Percentiles rank a stretch among this genome's conserved stretches.
Conservation (phyloP, 805 yeast genomes). For the Wickerhamomyces rabaulensis region DNA sequence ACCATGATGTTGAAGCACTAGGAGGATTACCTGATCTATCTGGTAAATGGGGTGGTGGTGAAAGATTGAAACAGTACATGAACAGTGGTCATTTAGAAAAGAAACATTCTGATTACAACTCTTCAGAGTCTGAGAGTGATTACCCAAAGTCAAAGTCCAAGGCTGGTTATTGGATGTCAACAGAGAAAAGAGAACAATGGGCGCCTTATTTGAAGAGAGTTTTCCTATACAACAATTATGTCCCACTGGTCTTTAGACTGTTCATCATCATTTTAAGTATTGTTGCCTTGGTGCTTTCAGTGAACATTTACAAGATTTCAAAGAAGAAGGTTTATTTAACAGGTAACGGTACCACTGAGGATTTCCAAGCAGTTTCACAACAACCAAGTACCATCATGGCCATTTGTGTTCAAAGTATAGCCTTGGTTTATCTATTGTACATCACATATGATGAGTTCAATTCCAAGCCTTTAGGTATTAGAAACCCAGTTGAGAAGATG, state of each 20-base stretch:
- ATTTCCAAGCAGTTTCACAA: constrained; percentile 42
- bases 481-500: constrained; percentile 81
- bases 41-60: constrained; percentile 69
- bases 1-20: constrained; percentile 17
- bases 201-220: constrained; percentile 54
- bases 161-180: constrained; percentile 67
- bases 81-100: constrained; percentile 24
- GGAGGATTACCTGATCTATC: constrained; percentile 36
- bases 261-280: constrained; percentile 53
- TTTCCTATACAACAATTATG: constrained; percentile 69
- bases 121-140: constrained; percentile 22
- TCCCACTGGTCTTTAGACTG: constrained; percentile 72
- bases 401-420: constrained; percentile 73
- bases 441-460: constrained; percentile 88
- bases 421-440: constrained; percentile 70
- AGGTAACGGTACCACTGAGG: constrained; percentile 7
- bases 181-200: constrained; percentile 57
- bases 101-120: background rate
- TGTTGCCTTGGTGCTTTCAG: constrained; percentile 69
- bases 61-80: constrained; percentile 50
- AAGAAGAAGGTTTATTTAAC: constrained; percentile 16
- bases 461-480: constrained; percentile 86
- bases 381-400: constrained; percentile 94
- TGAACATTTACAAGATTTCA: constrained; percentile 44
- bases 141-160: constrained; percentile 41